These are phyloP conservation scores for Claviceps sp. DNA, from an alignment of 2,329 filamentous ascomycete species.

Conservation along the genomic window DNA sequence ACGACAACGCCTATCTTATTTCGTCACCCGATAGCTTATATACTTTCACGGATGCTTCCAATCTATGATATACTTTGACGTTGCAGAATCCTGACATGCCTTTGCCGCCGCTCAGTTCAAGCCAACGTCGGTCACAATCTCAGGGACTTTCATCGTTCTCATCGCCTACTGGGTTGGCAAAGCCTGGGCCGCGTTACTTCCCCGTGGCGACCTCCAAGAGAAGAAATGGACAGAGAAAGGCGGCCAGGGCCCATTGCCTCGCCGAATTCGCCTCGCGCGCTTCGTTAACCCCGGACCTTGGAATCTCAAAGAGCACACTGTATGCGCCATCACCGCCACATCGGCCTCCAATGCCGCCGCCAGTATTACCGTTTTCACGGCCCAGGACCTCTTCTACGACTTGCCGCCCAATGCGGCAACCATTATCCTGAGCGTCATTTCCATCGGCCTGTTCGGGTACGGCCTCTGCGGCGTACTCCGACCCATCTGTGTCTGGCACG, in stretches of 20 bases:
- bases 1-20: too few species aligned
- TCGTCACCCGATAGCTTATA: too few species aligned
- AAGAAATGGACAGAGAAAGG: constrained; percentile 30
- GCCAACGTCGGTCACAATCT: constrained; percentile 33
- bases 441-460: constrained; percentile 42
- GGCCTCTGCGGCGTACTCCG: constrained; percentile 39
- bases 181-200: constrained; percentile 13
- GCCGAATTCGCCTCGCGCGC: constrained; percentile 24
- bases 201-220: constrained; percentile 37
- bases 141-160: constrained; percentile 42
- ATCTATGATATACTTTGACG: too few species aligned
- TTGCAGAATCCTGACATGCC: not conserved
- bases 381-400: constrained; percentile 38
- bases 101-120: constrained; percentile 28
- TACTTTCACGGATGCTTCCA: too few species aligned
- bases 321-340: constrained; percentile 39
- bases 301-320: constrained; percentile 41
- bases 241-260: constrained; percentile 26
- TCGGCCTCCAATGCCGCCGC: constrained; percentile 33
- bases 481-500: constrained; percentile 40
- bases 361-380: constrained; percentile 26
- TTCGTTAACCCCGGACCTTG: constrained; percentile 39
- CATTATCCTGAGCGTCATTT: constrained; percentile 32
- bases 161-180: constrained; percentile 42
- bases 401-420: constrained; percentile 30